Conservation (phyloP, 441 rosid genomes). For the Flueggea neowawraea region DNA sequence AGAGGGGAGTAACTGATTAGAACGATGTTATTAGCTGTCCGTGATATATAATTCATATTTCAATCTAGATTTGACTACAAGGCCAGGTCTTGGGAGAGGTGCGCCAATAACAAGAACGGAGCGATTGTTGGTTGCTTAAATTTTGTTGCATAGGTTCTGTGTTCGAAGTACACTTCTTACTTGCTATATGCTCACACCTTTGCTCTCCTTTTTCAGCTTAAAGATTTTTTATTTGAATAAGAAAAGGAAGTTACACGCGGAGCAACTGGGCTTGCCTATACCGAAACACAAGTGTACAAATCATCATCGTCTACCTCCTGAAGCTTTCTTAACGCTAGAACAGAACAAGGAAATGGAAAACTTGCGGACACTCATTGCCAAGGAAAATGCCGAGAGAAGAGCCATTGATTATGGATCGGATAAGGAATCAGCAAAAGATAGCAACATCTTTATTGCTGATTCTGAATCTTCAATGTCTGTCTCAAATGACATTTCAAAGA, state of each 20-base stretch:
- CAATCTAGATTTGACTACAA: too few relatives aligned
- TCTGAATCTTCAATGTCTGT: slow-evolving; percentile 25
- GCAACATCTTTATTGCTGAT: slow-evolving; percentile 38
- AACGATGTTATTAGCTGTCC: too few relatives aligned
- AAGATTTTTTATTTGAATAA: slow-evolving; percentile 30
- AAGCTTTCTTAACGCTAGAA: slow-evolving; percentile 6
- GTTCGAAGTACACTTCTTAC: slow-evolving; percentile 1
- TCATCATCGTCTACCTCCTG: slow-evolving; percentile 20
- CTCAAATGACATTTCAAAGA: slow-evolving; percentile 13
- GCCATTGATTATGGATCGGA: slow-evolving; percentile 23
- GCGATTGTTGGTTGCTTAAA: too few relatives aligned
- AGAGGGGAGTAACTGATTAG: too few relatives aligned
- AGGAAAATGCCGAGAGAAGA: slow-evolving; percentile 18
- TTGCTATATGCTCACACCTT: background rate
- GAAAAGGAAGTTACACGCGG: slow-evolving; percentile 68
- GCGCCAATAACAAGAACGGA: too few relatives aligned
- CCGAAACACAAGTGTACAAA: slow-evolving; percentile 53
- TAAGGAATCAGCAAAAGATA: slow-evolving; percentile 43
- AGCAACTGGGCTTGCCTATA: slow-evolving; percentile 49
- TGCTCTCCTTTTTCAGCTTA: slow-evolving; percentile 28
- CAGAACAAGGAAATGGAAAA: slow-evolving; percentile 17
- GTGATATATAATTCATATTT: too few relatives aligned
- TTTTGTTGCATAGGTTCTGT: background rate
- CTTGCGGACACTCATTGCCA: slow-evolving; percentile 2
- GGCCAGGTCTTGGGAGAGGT: too few relatives aligned